Conservation (phyloP, 768 basidiomycete species). For the Mrakia hoshinonis region DNA sequence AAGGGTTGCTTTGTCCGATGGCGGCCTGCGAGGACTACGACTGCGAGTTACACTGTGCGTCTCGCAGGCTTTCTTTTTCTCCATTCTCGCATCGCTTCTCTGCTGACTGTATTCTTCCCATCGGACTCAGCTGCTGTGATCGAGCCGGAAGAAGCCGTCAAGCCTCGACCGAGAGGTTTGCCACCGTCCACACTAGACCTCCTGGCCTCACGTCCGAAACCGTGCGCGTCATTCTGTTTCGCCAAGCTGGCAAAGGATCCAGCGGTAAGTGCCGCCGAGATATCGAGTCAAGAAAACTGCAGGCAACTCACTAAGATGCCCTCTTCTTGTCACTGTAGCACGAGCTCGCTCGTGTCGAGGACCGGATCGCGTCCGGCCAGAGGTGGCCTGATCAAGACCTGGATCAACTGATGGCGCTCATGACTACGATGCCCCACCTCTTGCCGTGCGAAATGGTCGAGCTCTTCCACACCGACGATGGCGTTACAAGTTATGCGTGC, state of each 20-base stretch:
- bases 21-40: slow-evolving; percentile 24
- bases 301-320: too few relatives aligned
- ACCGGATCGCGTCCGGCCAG: neutral
- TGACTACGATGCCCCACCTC: neutral
- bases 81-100: neutral
- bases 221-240: neutral
- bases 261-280: neutral
- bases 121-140: neutral
- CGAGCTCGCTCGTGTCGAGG: neutral
- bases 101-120: neutral
- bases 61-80: neutral
- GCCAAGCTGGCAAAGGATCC: neutral
- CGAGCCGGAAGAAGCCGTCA: neutral
- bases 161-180: neutral
- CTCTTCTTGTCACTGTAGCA: neutral
- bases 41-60: slow-evolving; percentile 21
- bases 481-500: slow-evolving; percentile 8
- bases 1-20: slow-evolving; percentile 18
- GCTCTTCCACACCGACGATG: neutral
- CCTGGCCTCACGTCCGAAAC: neutral
- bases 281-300: too few relatives aligned
- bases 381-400: slow-evolving; percentile 15
- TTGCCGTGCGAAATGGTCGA: slow-evolving; percentile 25
- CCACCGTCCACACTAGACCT: neutral
- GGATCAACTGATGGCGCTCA: slow-evolving; percentile 11